phyloP scores from a whole-genome alignment of 2,329 filamentous ascomycete genomes.

The Curvularia eragrostidis region DNA sequence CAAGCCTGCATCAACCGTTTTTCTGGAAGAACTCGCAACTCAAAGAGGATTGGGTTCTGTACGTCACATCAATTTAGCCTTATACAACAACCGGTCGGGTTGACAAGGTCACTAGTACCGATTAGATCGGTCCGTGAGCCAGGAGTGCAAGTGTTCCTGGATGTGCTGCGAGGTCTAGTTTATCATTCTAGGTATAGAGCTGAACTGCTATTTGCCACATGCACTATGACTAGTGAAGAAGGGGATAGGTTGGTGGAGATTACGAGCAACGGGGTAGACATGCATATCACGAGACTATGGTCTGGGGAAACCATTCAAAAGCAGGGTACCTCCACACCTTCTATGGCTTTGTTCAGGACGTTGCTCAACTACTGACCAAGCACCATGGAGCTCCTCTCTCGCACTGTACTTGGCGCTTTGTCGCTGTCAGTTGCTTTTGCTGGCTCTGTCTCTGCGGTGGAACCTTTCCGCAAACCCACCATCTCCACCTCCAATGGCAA shows the following conservation, averaged over 20 bases:
- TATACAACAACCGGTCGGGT: constrained; percentile 37
- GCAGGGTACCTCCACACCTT: constrained; percentile 19
- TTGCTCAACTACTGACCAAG: constrained; percentile 12
- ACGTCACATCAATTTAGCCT: constrained; percentile 36
- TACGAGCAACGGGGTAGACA: constrained; percentile 13
- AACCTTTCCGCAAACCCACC: constrained; percentile 58
- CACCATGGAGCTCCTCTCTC: constrained; percentile 42
- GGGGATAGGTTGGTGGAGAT: constrained; percentile 19
- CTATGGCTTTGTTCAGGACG: constrained; percentile 14
- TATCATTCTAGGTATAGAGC: constrained; percentile 5
- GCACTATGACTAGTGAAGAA: constrained; percentile 27
- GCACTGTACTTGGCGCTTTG: constrained; percentile 33
- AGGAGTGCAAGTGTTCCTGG: constrained; percentile 18
- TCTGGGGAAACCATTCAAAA: constrained; percentile 14
- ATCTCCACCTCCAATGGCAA: constrained; percentile 55
- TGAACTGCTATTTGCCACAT: constrained; percentile 12
- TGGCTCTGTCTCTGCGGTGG: constrained; percentile 37
- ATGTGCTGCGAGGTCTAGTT: constrained; percentile 7
- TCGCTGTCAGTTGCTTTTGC: constrained; percentile 34
- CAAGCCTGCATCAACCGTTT: constrained; percentile 17
- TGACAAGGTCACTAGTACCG: constrained; percentile 16
- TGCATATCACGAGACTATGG: constrained; percentile 14
- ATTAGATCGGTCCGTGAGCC: constrained; percentile 29
- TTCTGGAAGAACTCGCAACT: constrained; percentile 27
- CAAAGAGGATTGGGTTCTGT: constrained; percentile 15